Evolutionary conservation across 2,329 filamentous ascomycete species (phyloP).

Genomic region (Penicillium griseofulvum): DNA sequence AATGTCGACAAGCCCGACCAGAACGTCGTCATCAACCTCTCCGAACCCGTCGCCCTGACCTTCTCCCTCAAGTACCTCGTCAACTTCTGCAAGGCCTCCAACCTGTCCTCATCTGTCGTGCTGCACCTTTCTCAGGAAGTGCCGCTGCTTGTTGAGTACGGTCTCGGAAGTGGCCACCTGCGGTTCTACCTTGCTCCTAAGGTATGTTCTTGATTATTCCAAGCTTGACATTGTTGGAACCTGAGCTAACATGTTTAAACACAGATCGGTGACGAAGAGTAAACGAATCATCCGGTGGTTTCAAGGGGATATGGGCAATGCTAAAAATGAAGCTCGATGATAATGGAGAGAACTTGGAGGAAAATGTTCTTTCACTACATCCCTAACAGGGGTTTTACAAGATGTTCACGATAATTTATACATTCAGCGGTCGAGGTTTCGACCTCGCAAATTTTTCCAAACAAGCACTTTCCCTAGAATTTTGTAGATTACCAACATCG

Average conservation of each 20-base stretch:
- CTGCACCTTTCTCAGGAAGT: constrained; percentile 96
- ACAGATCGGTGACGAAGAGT: constrained; percentile 63
- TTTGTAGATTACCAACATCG: background rate
- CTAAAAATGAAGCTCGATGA: constrained; percentile 26
- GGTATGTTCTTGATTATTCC: constrained; percentile 54
- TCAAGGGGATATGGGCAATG: constrained; percentile 15
- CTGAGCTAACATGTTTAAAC: background rate
- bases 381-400: constrained; percentile 17
- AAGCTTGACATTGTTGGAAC: background rate
- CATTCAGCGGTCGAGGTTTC: constrained; percentile 17
- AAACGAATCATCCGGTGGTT: constrained; percentile 17
- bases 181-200: constrained; percentile 98
- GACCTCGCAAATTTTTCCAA: constrained; percentile 7
- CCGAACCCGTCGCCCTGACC: constrained; percentile 87
- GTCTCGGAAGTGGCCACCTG: constrained; percentile 78
- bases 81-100: constrained; percentile 99
- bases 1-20: constrained; percentile 84
- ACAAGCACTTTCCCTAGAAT: background rate
- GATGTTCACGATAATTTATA: constrained; percentile 23
- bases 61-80: constrained; percentile 99
- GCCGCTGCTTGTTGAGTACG: constrained; percentile 91
- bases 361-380: constrained; percentile 35
- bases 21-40: constrained; percentile 85
- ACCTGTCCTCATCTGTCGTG: constrained; percentile 76
- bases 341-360: constrained; percentile 42